Evolutionary conservation across 768 basidiomycete genomes (phyloP), one percentile per base, ranked within the genome.

Genomic region (Rhodotorula toruloides): DNA sequence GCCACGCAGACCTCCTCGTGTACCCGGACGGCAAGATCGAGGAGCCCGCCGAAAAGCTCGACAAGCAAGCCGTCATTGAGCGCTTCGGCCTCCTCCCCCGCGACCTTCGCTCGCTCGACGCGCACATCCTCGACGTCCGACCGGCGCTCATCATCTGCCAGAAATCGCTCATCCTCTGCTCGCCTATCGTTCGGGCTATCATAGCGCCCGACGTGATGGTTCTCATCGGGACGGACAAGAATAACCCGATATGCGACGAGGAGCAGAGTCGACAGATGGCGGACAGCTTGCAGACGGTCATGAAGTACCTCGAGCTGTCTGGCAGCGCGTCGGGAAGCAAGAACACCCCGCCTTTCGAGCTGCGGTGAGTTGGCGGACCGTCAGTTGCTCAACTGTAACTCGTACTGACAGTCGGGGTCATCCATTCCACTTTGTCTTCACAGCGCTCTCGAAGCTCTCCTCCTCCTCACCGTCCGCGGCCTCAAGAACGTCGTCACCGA

Each of bases 81-180:
- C 54, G 42, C 7, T 60, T 61, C 14, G 62, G 68, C 5, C 21
- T 64, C 19, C 63, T 69, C 1, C 62, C 67, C 11, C 67, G 67
- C 16, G 69, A 70, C 31, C 63, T 70, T 13, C 64, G 69, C 25
- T 60, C 64, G 9, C 63, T 70, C 56, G 69, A 70, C 61, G 63
- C 63, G 0, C 69, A 70, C 60, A 54, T 70, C 47, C 63, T 70
- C 61, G 69, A 70, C 58, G 69, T 70, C 32, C 59, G 65, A 7
- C 69, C 69, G 4, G 61, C 63, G 19, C 54, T 70, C 40, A 40
- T 70, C 44, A 53, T 66, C 53, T 62, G 60, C 53, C 22, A 43
- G 5, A 14, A 42, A 0, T 62, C 64, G 11, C 57, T 70, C 52
- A 53, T 70, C 54, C 31, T 70, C 42, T 70, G 69, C 53, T 47